Percentiles rank a stretch among this genome's conserved stretches.
phyloP scores from a whole-genome alignment of 257 asterid genomes.

The Nicotiana otophora region DNA sequence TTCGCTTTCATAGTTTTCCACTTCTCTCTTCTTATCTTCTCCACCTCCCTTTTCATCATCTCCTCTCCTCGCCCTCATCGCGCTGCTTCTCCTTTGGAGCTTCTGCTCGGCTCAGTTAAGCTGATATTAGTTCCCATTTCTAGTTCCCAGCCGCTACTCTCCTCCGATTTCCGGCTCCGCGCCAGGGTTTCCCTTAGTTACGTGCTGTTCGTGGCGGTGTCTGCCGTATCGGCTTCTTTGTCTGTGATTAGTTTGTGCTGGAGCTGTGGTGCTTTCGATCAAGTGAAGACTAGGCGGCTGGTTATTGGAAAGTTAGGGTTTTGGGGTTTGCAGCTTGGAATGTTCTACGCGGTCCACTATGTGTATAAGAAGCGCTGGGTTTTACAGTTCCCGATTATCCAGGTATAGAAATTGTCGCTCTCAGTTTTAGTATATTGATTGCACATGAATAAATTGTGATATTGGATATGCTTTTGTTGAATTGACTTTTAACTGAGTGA shows the following conservation, averaged over 20 bases:
- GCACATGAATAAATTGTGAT: not conserved
- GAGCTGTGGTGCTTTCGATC: slow-evolving; percentile 38
- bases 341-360: slow-evolving; percentile 57
- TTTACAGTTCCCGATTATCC: slow-evolving; percentile 75
- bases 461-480: not conserved
- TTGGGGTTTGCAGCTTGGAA: slow-evolving; percentile 64
- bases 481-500: not conserved
- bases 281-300: slow-evolving; percentile 18
- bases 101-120: slow-evolving; percentile 40
- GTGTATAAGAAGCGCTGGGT: slow-evolving; percentile 72
- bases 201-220: slow-evolving; percentile 46
- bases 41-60: slow-evolving; percentile 55
- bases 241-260: slow-evolving; percentile 50
- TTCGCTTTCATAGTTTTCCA: slow-evolving; percentile 56
- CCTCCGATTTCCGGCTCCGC: slow-evolving; percentile 35
- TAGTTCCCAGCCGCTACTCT: slow-evolving; percentile 15
- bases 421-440: not conserved
- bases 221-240: slow-evolving; percentile 43
- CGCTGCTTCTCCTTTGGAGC: slow-evolving; percentile 53
- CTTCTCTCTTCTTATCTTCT: slow-evolving; percentile 40
- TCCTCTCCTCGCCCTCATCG: slow-evolving; percentile 59
- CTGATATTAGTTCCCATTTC: slow-evolving; percentile 50
- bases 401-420: slow-evolving; percentile 36
- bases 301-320: slow-evolving; percentile 47
- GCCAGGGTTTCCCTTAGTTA: slow-evolving; percentile 58